phyloP scores from a whole-genome alignment of 352 stramenopile species.

The Phytopythium aichiense region DNA sequence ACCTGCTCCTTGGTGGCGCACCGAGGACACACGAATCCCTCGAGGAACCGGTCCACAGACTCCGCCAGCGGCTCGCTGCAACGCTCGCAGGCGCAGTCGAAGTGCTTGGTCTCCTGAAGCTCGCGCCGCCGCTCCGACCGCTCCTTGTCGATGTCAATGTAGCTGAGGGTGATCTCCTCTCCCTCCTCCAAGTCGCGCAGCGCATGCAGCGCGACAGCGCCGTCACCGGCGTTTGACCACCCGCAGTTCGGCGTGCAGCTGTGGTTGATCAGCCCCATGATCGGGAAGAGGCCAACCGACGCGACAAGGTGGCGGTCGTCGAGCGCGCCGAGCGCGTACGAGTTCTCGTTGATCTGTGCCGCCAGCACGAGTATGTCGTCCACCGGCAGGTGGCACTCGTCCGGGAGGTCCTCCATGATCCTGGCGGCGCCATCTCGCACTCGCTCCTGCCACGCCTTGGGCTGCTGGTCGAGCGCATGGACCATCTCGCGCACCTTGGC shows the following conservation, averaged over 20 bases:
- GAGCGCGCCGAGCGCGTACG: slow-evolving; percentile 38
- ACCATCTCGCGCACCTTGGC: slow-evolving; percentile 32
- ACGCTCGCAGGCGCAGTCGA: slow-evolving; percentile 39
- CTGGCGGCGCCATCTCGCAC: slow-evolving; percentile 24
- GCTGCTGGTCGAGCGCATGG: slow-evolving; percentile 29
- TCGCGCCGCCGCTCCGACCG: slow-evolving; percentile 26
- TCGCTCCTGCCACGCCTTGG: slow-evolving; percentile 22
- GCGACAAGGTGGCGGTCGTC: slow-evolving; percentile 32
- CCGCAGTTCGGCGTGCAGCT: slow-evolving; percentile 44
- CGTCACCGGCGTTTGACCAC: slow-evolving; percentile 40
- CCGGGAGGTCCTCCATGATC: slow-evolving; percentile 31
- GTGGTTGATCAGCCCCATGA: slow-evolving; percentile 45
- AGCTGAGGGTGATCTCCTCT: slow-evolving; percentile 44
- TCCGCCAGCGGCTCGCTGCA: slow-evolving; percentile 24
- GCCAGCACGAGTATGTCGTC: slow-evolving; percentile 41
- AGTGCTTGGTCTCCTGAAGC: slow-evolving; percentile 42
- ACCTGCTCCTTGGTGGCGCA: slow-evolving; percentile 17
- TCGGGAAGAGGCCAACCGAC: slow-evolving; percentile 38
- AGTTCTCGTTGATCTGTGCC: slow-evolving; percentile 50
- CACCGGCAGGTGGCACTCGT: slow-evolving; percentile 31
- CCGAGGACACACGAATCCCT: slow-evolving; percentile 27
- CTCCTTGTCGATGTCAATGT: slow-evolving; percentile 45
- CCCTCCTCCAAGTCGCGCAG: slow-evolving; percentile 32
- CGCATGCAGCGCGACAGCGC: slow-evolving; percentile 28
- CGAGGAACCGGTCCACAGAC: slow-evolving; percentile 33